Base-by-base conservation (phyloP, 768 basidiomycete species). In the Agaricus blazei region DNA sequence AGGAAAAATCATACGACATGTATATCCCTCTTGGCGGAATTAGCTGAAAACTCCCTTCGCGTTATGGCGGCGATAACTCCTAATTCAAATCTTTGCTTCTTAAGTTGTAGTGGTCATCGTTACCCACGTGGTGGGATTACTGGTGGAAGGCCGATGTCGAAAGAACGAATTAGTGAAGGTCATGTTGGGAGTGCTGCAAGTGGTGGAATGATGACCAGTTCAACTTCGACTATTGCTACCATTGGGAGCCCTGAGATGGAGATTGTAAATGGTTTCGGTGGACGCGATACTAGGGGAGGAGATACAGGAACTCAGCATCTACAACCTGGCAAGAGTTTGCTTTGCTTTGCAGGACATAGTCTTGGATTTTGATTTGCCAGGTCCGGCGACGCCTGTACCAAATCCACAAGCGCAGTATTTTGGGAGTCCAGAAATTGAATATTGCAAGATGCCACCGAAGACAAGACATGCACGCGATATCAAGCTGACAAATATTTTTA, bases 401-500 rank as follows among this genome's bases (percentile, higher is more conserved):
- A 52, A 70, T 45, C 24, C 36, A 36, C 45, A 54, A 40, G 45
- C 36, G 11, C 48, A 49, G 66, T 57, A 43, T 48, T 59, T 70
- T 47, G 76, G 79, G 4, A 87, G 88, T 0, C 88, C 89, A 0
- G 86, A 90, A 49, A 73, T 75, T 7, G 86, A 85, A 41, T 87
- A 85, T 64, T 84, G 85, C 66, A 69, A 71, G 46, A 63, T 68
- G 58, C 74, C 78, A 3, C 60, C 64, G 14, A 65, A 68, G 26
- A 66, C 77, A 27, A 75, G 80, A 29, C 82, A 84, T n/a, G n/a
- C n/a, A n/a, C n/a, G n/a, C n/a, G 19, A 19, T 19, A 19, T 19
- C 19, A 19, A 19, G 19, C 19, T 19, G 19, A 19, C 19, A 19
- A 19, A 19, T 19, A 19, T 19, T 19, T 19, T 19, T 19, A 19